Conservation (phyloP, 2,329 filamentous ascomycete species). For the Penicillium sp. region DNA sequence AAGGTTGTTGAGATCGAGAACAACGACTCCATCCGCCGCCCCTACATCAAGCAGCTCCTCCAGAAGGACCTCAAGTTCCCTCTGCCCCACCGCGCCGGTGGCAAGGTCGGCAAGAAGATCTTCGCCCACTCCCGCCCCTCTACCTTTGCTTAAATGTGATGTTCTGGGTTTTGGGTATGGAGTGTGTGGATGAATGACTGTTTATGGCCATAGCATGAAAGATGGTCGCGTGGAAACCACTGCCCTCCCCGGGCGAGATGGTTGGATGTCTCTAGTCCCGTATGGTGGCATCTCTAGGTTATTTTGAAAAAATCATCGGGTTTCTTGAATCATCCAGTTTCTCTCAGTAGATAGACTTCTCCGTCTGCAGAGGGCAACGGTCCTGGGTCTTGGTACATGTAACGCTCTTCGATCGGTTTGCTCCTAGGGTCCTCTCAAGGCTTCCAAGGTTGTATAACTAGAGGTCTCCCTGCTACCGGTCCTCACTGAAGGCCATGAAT, state of each 20-base stretch:
- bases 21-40: constrained; percentile 90
- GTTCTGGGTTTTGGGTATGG: constrained; percentile 37
- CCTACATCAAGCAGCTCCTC: constrained; percentile 99
- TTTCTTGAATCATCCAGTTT: constrained; percentile 25
- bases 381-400: too few species aligned
- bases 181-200: constrained; percentile 45
- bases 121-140: constrained; percentile 91
- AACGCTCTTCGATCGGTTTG: too few species aligned
- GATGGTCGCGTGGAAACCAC: constrained; percentile 38
- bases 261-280: constrained; percentile 44
- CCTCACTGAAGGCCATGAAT: neutral
- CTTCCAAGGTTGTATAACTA: too few species aligned
- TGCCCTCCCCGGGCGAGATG: constrained; percentile 38
- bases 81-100: constrained; percentile 84
- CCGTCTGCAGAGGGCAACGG: neutral
- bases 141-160: constrained; percentile 85
- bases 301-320: constrained; percentile 41
- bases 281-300: constrained; percentile 42
- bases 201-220: constrained; percentile 45
- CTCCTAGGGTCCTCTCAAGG: too few species aligned
- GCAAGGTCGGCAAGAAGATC: constrained; percentile 85
- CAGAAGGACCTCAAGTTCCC: constrained; percentile 96
- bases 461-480: too few species aligned
- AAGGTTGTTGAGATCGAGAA: constrained; percentile 98
- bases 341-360: constrained; percentile 5